These are phyloP conservation scores for Neurospora crassa DNA, from an alignment of 2,329 filamentous ascomycete species.

Conservation along the genomic window DNA sequence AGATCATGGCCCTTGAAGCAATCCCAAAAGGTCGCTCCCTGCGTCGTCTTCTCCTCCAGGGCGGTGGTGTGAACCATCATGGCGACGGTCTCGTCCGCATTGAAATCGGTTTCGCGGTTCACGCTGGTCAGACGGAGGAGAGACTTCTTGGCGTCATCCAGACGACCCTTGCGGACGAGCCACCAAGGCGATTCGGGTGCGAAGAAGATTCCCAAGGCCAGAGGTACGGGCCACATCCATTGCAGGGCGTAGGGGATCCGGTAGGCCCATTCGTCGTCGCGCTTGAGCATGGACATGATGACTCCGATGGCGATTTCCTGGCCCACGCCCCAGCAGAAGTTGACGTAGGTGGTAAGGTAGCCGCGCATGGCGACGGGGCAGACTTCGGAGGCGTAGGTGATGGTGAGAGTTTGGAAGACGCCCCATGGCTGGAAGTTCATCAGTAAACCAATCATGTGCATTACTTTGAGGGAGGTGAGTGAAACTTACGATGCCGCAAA, in stretches of 20 bases:
- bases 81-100: conserved; percentile 74
- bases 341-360: conserved; percentile 65
- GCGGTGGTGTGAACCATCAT: conserved; percentile 91
- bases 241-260: conserved; percentile 63
- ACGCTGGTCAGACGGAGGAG: conserved; percentile 56
- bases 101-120: conserved; percentile 58
- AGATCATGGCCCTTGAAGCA: conserved; percentile 75
- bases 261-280: conserved; percentile 54
- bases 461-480: too few species aligned
- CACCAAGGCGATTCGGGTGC: conserved; percentile 67
- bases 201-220: conserved; percentile 56
- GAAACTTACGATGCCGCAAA: conserved; percentile 41
- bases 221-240: conserved; percentile 68
- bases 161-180: conserved; percentile 58
- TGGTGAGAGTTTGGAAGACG: conserved; percentile 38
- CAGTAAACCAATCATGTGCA: too few species aligned
- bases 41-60: conserved; percentile 65
- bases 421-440: conserved; percentile 27
- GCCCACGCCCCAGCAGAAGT: conserved; percentile 70
- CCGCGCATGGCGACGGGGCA: conserved; percentile 63
- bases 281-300: conserved; percentile 56
- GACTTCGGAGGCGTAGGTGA: conserved; percentile 63
- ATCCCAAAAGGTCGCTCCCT: conserved; percentile 66
- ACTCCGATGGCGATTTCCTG: conserved; percentile 67
- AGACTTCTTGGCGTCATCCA: conserved; percentile 56